Evolutionary conservation across 768 basidiomycete species (phyloP), one percentile per base, ranked within the genome.

Genomic region (Tricholoma hemisulphureum): DNA sequence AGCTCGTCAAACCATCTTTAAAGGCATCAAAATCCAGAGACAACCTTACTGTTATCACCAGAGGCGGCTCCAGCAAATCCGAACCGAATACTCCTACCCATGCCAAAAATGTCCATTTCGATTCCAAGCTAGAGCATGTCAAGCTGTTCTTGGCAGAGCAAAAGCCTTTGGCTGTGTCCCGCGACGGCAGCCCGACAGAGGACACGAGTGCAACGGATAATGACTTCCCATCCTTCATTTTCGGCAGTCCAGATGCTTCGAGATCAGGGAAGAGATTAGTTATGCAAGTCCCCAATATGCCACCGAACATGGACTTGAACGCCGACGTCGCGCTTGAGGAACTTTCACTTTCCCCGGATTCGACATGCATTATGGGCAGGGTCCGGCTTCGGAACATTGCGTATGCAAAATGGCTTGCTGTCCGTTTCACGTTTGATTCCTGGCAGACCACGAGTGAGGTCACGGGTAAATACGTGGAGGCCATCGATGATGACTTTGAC

Each of bases 361-460:
- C 77, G 31, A 73, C 73, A 31, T 78, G 76, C 55, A 80, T 98
- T 52, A 71, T 80, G n/a, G 96, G 96, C 23, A 77, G 77, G 37
- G 81, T 93, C 43, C 83, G 86, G 48, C 91, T 96, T 57, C 82
- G 86, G 65, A 98, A 98, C 69, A 68, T 98, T 51, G 85, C 93
- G 6, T 98, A 86, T 73, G 80, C 89, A 65, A 98, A 98, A 75
- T 83, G 84, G 79, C 80, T 98, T 53, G 89, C 86, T 7, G 84
- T 94, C 23, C 85, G 96, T 26, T 98, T 97, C 72, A 98, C 96
- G 1, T 83, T 95, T 64, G 96, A 98, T 69, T 81, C 79, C 63
- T 98, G 96, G 96, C 93, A 94, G 71, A 99, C 96, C 48, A 95
- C 93, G 58, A 91, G 88, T 71, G 96, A 98, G 72, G 91, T 97